Evolutionary conservation across 345 rosid species (phyloP).

Genomic region (Citrus glauca): DNA sequence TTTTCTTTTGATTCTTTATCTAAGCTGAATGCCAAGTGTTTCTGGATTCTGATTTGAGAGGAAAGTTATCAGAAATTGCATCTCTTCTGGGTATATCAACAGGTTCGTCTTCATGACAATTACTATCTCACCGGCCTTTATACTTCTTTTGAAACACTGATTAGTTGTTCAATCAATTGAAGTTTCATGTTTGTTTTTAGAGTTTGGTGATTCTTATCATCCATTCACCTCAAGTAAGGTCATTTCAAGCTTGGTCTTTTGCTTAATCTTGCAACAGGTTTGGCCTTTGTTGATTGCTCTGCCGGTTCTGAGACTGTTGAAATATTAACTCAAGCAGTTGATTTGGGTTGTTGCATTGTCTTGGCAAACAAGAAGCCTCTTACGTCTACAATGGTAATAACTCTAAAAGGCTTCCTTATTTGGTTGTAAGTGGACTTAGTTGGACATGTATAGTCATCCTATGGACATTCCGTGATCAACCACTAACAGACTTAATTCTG

Average conservation of each 20-base stretch:
- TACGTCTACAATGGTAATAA: conserved; percentile 66
- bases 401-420: conserved; percentile 1
- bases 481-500: neutral
- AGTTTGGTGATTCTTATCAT: neutral
- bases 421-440: neutral
- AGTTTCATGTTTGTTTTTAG: neutral
- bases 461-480: neutral
- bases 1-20: neutral
- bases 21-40: conserved; percentile 42
- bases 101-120: conserved; percentile 38
- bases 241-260: conserved; percentile 5
- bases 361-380: conserved; percentile 95
- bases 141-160: neutral
- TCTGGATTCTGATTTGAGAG: conserved; percentile 32
- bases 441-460: neutral
- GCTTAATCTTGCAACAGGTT: conserved; percentile 40
- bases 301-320: conserved; percentile 62
- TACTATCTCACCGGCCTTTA: neutral
- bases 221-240: neutral
- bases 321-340: conserved; percentile 49
- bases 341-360: conserved; percentile 69
- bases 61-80: conserved; percentile 42
- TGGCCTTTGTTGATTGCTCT: conserved; percentile 83
- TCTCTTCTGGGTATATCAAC: conserved; percentile 62
- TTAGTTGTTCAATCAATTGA: neutral